phyloP scores from a whole-genome alignment of 2,329 filamentous ascomycete species.

The Cytospora paraplurivora region DNA sequence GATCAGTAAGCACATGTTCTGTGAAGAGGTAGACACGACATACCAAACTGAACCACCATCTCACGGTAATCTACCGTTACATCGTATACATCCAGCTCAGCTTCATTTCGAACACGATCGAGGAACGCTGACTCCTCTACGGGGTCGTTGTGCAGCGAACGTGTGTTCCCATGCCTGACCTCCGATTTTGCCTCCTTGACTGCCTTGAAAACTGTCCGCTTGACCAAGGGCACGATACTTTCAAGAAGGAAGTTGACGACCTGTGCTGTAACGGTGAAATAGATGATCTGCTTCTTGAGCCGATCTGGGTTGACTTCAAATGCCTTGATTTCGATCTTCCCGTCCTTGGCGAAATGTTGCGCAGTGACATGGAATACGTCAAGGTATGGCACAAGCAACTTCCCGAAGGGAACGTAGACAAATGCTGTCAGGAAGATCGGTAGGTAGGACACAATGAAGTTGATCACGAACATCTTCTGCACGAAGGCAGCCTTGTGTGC shows the following conservation, averaged over 20 bases:
- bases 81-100: constrained; percentile 81
- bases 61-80: constrained; percentile 89
- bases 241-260: constrained; percentile 86
- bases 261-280: constrained; percentile 92
- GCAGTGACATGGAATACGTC: constrained; percentile 78
- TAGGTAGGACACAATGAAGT: constrained; percentile 95
- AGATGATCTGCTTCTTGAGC: constrained; percentile 89
- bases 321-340: constrained; percentile 64
- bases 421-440: constrained; percentile 92
- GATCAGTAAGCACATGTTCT: constrained; percentile 19
- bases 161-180: constrained; percentile 56
- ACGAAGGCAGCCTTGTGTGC: constrained; percentile 82
- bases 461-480: constrained; percentile 91
- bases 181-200: constrained; percentile 73
- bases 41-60: constrained; percentile 82
- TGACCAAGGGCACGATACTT: constrained; percentile 80
- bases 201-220: constrained; percentile 75
- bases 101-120: constrained; percentile 77
- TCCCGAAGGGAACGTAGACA: constrained; percentile 90
- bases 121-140: constrained; percentile 82
- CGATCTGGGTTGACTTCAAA: constrained; percentile 84
- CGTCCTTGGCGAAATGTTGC: constrained; percentile 72
- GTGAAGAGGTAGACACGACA: constrained; percentile 30
- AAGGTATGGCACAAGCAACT: constrained; percentile 80
- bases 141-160: constrained; percentile 59